Evolutionary conservation across 1,139 yeast species (phyloP), one percentile per base, ranked within the genome.

Genomic region (Pneumocystis canis): DNA sequence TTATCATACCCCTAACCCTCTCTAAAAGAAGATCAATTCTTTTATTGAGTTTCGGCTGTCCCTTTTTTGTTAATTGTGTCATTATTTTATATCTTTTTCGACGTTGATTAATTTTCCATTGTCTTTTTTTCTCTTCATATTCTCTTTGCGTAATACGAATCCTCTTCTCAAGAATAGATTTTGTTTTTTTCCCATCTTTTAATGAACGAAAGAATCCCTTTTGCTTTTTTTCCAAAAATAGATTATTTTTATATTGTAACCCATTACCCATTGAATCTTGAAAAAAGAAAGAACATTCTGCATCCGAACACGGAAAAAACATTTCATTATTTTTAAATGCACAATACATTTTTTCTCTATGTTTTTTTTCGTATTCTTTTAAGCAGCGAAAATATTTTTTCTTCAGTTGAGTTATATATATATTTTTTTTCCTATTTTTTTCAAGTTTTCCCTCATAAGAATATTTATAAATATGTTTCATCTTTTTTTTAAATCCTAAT

Each of bases 11-110:
- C 20, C 37, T 53, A 30, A 65, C 61, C 20, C 62, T 64, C 25
- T 63, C 67, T 60, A 65, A 58, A 53, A 65, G 58, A n/a, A 65
- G 60, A 18, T 53, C 63, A 33, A 65, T 58, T 20, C 66, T 63
- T 18, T 63, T 63, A n/a, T 67, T 66, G n/a, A 65, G 61, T 56
- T 65, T 65, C n/a, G 67, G 67, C 39, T 65, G 67, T 1, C 67
- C 67, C 5, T 60, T 58, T 56, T 58, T 58, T 16, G 65, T 65
- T 41, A 58, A 61, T 60, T 65, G 65, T 58, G 30, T 61, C 65
- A 65, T 65, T 53, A 62, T 65, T 61, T 60, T 61, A 58, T 60
- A 54, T 5, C 40, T 47, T 30, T 28, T 30, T 39, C 47, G 47
- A 18, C 67, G 62, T 28, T 53, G 32, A 33, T 61, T 63, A 31